Base-by-base conservation (phyloP, 495 filamentous ascomycete genomes). In the Aspergillus steynii region DNA sequence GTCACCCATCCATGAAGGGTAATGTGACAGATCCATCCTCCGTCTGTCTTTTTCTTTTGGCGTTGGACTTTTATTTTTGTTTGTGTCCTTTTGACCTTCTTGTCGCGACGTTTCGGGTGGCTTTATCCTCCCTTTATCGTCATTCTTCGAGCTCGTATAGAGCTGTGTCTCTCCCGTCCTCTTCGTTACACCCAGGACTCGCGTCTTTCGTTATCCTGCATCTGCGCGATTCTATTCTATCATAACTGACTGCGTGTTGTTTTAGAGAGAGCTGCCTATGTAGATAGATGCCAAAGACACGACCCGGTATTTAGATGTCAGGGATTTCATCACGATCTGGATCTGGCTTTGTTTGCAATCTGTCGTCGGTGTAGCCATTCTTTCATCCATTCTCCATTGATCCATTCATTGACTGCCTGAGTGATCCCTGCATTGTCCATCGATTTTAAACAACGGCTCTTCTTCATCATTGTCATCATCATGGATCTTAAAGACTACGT, bases 401-500 rank as follows among this genome's bases (percentile, higher is more conserved):
- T 42, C 14, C 37, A 10, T 10, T 42, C 37, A 10, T 12, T 42
- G 37, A 42, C 14, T 42, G 37, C 9, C 37, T 14, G 37, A 14
- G 37, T 42, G 37, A 42, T 42, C 37, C 37, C 12, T 42, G 37
- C 37, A 42, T 42, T 42, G 37, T 42, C 37, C 37, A 9, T 34
- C 31, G 37, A 15, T 42, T 12, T 42, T 12, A 42, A 14, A 42
- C 37, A 42, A 42, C 37, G 37, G 34, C 34, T 37, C 12, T 42
- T 37, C 12, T 42, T 14, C 37, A 42, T 42, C 37, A 42, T 12
- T 12, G 1, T 10, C 12, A 8, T 42, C 37, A 15, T 42, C 10
- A 59, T 59, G 56, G 56, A 51, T 28, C 48, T 37, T 31, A 51
- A 42, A 59, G 29, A 34, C 25, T 37, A 46, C 25, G 2, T 29